A percentile compares a stretch with the other conserved stretches of the same genome.
Evolutionary conservation across 352 stramenopile genomes (phyloP).

Genomic region (Globisporangium canariense): DNA sequence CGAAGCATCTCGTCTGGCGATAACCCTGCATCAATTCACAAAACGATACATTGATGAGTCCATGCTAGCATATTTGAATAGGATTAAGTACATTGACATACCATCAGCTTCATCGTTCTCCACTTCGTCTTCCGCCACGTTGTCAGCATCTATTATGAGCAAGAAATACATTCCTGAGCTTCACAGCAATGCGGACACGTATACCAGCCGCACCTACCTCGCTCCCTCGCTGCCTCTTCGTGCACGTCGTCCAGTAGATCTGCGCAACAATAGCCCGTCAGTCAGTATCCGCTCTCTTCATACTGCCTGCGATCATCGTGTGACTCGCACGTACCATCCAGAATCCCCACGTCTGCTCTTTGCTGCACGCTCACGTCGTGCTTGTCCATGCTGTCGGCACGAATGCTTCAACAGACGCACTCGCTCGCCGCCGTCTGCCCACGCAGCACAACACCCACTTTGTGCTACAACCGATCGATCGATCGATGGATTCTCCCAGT

Average conservation of each 20-base stretch:
- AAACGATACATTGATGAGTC: neutral
- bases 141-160: neutral
- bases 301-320: neutral
- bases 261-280: neutral
- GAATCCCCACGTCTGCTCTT: neutral
- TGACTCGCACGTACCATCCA: slow-evolving; percentile 2
- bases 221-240: slow-evolving; percentile 3
- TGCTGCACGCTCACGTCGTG: neutral
- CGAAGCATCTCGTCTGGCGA: slow-evolving; percentile 33
- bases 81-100: neutral
- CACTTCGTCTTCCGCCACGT: neutral
- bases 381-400: slow-evolving; percentile 1
- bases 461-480: neutral
- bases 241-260: slow-evolving; percentile 17
- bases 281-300: neutral
- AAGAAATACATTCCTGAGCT: neutral
- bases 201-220: neutral
- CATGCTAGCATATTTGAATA: too few species aligned
- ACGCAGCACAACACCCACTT: neutral
- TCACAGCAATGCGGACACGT: neutral
- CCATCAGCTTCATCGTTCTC: neutral
- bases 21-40: slow-evolving; percentile 7
- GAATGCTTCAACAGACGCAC: neutral
- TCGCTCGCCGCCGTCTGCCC: neutral
- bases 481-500: neutral